A percentile compares a stretch with the other conserved stretches of the same genome.
phyloP scores from a whole-genome alignment of 2,329 filamentous ascomycete species.

The Trichoderma hamatum region DNA sequence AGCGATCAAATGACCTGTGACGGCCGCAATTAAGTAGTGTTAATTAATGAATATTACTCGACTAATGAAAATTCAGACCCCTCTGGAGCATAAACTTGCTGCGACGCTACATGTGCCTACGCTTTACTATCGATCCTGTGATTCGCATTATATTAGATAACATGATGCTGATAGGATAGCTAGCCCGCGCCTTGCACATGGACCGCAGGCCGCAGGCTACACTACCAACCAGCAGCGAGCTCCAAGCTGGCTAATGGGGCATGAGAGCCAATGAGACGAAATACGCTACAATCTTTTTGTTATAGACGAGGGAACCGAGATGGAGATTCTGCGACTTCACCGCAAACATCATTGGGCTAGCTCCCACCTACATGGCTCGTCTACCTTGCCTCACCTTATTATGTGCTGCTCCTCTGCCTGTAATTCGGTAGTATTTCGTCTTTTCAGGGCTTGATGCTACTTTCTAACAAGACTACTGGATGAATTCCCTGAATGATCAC shows the following conservation, averaged over 20 bases:
- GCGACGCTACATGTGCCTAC: conserved; percentile 9
- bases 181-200: not conserved
- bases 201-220: not conserved
- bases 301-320: conserved; percentile 2
- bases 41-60: not conserved
- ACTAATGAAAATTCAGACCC: not conserved
- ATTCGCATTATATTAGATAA: conserved; percentile 7
- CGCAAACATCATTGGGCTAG: conserved; percentile 2
- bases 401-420: not conserved
- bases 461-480: not conserved
- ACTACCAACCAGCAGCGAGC: not conserved
- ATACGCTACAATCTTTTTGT: not conserved
- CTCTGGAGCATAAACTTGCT: conserved; percentile 14
- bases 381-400: not conserved
- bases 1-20: not conserved
- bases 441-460: conserved; percentile 1
- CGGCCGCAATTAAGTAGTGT: not conserved
- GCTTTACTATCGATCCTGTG: not conserved
- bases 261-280: conserved; percentile 5
- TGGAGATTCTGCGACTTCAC: not conserved
- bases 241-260: not conserved
- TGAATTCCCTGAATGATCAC: not conserved
- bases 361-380: not conserved
- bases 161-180: conserved; percentile 3
- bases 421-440: not conserved